Percentiles rank a stretch among this genome's conserved stretches.
phyloP scores from a whole-genome alignment of 306 rosid genomes.

The Acmispon strigosus region DNA sequence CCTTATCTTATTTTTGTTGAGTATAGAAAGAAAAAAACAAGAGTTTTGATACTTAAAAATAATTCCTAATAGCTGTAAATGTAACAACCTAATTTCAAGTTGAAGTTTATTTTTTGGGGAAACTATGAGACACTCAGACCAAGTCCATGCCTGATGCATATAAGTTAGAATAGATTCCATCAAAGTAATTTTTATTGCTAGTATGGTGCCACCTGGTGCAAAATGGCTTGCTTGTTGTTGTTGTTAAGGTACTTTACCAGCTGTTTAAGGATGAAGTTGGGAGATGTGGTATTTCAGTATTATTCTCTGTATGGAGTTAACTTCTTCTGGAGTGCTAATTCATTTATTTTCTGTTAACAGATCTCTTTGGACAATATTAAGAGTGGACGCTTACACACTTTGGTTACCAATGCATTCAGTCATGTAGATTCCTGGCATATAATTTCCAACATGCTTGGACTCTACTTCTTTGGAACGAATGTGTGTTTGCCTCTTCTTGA shows the following conservation, averaged over 20 bases:
- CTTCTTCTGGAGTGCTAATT: conserved; percentile 20
- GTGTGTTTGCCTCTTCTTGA: conserved; percentile 43
- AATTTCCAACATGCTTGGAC: conserved; percentile 74
- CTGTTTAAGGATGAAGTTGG: conserved; percentile 10
- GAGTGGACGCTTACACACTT: conserved; percentile 74
- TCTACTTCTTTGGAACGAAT: conserved; percentile 74
- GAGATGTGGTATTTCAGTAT: conserved; percentile 8
- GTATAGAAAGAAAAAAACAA: background rate
- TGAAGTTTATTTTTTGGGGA: background rate
- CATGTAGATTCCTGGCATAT: conserved; percentile 56
- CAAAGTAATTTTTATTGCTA: conserved; percentile 11
- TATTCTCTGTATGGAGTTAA: conserved; percentile 14
- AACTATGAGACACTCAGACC: background rate
- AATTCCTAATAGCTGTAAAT: background rate
- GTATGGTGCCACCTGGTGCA: background rate
- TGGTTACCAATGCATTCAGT: conserved; percentile 91
- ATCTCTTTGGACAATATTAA: conserved; percentile 59
- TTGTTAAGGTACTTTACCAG: background rate
- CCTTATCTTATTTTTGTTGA: background rate
- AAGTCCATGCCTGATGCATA: conserved; percentile 5
- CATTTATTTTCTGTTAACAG: conserved; percentile 43
- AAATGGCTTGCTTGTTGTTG: too few species aligned
- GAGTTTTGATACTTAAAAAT: background rate
- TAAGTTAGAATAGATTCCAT: background rate
- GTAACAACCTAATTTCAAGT: background rate